Percentiles rank a stretch among this genome's conserved stretches.
These are phyloP conservation scores for Lasiosphaeria ovina DNA, from an alignment of 495 filamentous ascomycete genomes.

Conservation along the genomic window DNA sequence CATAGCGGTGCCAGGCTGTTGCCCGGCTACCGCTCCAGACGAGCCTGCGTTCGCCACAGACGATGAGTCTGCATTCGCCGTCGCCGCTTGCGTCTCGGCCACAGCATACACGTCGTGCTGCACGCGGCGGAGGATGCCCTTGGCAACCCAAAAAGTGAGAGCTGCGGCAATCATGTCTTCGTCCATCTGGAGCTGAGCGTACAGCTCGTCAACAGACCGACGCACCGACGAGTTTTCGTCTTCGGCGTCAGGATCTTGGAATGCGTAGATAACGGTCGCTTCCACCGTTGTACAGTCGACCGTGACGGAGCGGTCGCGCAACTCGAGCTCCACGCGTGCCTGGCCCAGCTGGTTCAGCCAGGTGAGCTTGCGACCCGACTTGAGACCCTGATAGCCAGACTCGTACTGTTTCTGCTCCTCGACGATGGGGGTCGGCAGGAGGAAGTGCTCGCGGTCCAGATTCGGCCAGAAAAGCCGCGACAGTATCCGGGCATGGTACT, in stretches of 20 bases:
- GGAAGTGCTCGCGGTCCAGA: conserved; percentile 73
- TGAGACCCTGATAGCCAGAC: conserved; percentile 72
- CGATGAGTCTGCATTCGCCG: conserved; percentile 28
- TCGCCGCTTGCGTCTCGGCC: conserved; percentile 30
- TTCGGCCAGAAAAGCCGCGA: conserved; percentile 94
- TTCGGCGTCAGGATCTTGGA: conserved; percentile 46
- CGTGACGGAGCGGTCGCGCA: conserved; percentile 71
- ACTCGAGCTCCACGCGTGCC: conserved; percentile 75
- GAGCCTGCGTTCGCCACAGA: too few relatives aligned
- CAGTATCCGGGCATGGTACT: conserved; percentile 76
- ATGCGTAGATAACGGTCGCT: conserved; percentile 86
- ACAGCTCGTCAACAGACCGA: conserved; percentile 62
- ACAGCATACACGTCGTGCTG: conserved; percentile 38
- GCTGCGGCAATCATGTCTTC: conserved; percentile 71
- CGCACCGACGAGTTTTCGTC: conserved; percentile 34
- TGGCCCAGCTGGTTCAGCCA: conserved; percentile 83
- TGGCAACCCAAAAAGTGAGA: conserved; percentile 80
- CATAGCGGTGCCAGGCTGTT: neutral
- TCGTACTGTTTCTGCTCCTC: conserved; percentile 69
- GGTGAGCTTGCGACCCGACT: conserved; percentile 77
- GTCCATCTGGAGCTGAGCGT: conserved; percentile 68
- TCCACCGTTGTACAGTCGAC: conserved; percentile 82
- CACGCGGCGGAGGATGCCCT: conserved; percentile 68
- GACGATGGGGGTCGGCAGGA: conserved; percentile 61
- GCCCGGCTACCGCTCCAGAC: too few relatives aligned